Evolutionary conservation across 2,329 filamentous ascomycete genomes (phyloP), one percentile per base, ranked within the genome.

Genomic region (Exophiala calicioides): DNA sequence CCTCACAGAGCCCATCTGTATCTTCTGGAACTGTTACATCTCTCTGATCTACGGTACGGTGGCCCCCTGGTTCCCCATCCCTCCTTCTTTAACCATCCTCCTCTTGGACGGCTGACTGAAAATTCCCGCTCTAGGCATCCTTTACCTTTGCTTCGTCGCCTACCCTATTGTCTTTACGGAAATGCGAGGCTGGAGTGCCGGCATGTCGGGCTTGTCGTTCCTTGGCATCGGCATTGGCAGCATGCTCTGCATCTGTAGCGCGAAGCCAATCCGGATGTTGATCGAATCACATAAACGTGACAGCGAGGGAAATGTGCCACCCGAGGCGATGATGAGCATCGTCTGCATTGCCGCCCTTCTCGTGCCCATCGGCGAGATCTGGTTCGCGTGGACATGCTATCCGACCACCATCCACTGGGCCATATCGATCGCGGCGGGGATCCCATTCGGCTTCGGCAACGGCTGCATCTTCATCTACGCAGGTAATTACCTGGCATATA

Each of bases 91-190:
- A n/a, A 44, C 39, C 3, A 23, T 33, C 12, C 16, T 13, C n/a
- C n/a, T n/a, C n/a, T n/a, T n/a, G n/a, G n/a, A n/a, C n/a, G n/a
- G n/a, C n/a, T n/a, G n/a, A n/a, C n/a, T n/a, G n/a, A n/a, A n/a
- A n/a, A n/a, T n/a, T n/a, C n/a, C n/a, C n/a, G n/a, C n/a, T n/a
- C 26, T n/a, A 56, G 55, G 83, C 13, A 89, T 95, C 30, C 74
- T 96, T 1, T 93, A 93, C 61, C 81, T 95, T 23, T 94, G 88
- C 68, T 95, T 95, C 70, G 85, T 94, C 12, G 88, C 88, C 9
- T 94, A 94, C 64, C 90, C 90, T 0, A 85, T 94, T 49, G 85
- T 95, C 47, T 95, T 93, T 67, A 74, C 76, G 8, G 73, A 85
- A 30, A 68, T 81, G 47, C 85, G 90, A 13, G 88, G 88, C 50